Percentiles rank a stretch among this genome's conserved stretches.
Conservation (phyloP, 768 basidiomycete genomes). For the Mycena kentingensis region DNA sequence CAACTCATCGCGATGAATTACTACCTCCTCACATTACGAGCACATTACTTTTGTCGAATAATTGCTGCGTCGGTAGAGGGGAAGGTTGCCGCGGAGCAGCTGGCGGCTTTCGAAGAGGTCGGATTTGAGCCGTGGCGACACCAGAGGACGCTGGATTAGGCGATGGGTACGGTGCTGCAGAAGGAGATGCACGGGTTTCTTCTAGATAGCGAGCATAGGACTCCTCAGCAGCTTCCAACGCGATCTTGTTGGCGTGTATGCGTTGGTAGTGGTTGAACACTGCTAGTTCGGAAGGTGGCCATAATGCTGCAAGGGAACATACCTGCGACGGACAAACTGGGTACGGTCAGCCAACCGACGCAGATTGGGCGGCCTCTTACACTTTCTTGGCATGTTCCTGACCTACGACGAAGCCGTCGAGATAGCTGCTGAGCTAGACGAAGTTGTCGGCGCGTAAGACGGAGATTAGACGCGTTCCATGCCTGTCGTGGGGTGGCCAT, state of each 20-base stretch:
- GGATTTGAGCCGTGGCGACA: slow-evolving; percentile 60
- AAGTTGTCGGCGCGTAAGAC: neutral
- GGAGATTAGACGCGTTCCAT: slow-evolving; percentile 2
- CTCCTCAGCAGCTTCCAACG: slow-evolving; percentile 41
- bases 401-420: slow-evolving; percentile 88
- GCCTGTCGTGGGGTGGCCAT: slow-evolving; percentile 61
- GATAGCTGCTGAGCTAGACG: slow-evolving; percentile 86
- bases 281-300: no score
- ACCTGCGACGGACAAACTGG: slow-evolving; percentile 96
- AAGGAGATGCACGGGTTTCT: slow-evolving; percentile 19
- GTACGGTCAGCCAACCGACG: no score
- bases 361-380: no score
- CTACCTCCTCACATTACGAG: slow-evolving; percentile 77
- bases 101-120: slow-evolving; percentile 54
- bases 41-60: slow-evolving; percentile 96
- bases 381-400: slow-evolving; percentile 93
- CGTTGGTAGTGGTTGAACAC: slow-evolving; percentile 97
- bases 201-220: slow-evolving; percentile 9
- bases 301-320: no score
- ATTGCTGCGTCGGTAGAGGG: no score
- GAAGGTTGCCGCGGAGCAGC: slow-evolving; percentile 45
- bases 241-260: slow-evolving; percentile 67
- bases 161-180: neutral
- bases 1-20: no score
- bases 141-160: slow-evolving; percentile 34